Evolutionary conservation across 305 asterid species (phyloP).

Genomic region (Galium porrigens): DNA sequence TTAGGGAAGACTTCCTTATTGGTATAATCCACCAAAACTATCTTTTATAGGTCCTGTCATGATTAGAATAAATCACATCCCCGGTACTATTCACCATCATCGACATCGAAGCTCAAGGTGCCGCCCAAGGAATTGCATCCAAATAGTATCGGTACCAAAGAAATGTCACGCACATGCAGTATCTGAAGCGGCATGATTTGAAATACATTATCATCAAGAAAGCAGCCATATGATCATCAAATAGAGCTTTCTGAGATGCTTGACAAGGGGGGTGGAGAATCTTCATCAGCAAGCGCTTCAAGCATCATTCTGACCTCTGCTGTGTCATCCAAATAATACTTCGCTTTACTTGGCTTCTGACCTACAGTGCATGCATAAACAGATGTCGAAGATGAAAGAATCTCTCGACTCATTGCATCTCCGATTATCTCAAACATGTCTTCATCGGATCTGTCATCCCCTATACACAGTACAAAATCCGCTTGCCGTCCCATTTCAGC

Average conservation of each 20-base stretch:
- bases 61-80: background rate
- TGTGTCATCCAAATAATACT: constrained; percentile 17
- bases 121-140: background rate
- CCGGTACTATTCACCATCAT: background rate
- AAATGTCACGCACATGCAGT: background rate
- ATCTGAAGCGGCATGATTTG: background rate
- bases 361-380: constrained; percentile 37
- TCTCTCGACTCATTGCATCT: constrained; percentile 16
- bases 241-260: constrained; percentile 6
- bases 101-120: background rate
- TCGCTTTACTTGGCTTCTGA: constrained; percentile 39
- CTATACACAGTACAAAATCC: constrained; percentile 35
- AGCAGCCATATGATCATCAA: background rate
- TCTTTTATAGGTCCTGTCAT: background rate
- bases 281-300: constrained; percentile 14
- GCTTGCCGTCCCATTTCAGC: constrained; percentile 22
- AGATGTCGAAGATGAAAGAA: constrained; percentile 20
- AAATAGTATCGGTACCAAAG: background rate
- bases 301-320: constrained; percentile 17
- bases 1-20: constrained; percentile 2
- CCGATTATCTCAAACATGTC: constrained; percentile 39
- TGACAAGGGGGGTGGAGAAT: background rate
- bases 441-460: constrained; percentile 40
- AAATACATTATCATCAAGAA: background rate
- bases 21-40: background rate